A percentile compares a stretch with the other conserved stretches of the same genome.
These are phyloP conservation scores for Pseudogymnoascus sp. DNA, from an alignment of 2,329 filamentous ascomycete genomes.

Conservation along the genomic window DNA sequence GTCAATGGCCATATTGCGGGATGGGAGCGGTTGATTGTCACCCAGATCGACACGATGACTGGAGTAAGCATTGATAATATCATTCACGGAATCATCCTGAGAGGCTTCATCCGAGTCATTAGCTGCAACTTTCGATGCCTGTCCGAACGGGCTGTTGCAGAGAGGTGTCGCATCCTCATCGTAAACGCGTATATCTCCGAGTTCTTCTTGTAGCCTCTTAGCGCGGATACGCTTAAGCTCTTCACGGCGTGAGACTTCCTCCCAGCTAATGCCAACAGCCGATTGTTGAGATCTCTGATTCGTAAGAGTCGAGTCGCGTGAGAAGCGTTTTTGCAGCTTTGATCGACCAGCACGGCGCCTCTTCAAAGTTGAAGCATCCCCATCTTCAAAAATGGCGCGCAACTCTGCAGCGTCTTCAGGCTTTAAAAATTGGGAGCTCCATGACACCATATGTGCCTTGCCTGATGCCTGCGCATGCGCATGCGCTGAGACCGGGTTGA, in stretches of 20 bases:
- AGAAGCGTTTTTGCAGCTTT: slow-evolving; percentile 36
- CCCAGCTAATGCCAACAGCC: slow-evolving; percentile 37
- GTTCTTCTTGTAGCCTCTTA: slow-evolving; percentile 49
- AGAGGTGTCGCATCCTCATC: slow-evolving; percentile 29
- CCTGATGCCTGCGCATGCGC: slow-evolving; percentile 8
- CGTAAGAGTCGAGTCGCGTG: slow-evolving; percentile 33
- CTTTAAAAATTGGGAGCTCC: slow-evolving; percentile 17
- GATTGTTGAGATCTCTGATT: slow-evolving; percentile 35
- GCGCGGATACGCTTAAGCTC: slow-evolving; percentile 48
- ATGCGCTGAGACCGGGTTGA: slow-evolving; percentile 8
- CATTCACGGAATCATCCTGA: slow-evolving; percentile 13
- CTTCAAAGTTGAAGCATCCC: slow-evolving; percentile 34
- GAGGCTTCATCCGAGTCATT: neutral
- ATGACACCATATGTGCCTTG: slow-evolving; percentile 8
- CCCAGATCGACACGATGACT: neutral
- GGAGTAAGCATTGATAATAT: slow-evolving; percentile 14
- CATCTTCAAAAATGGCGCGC: slow-evolving; percentile 21
- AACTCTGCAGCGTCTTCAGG: slow-evolving; percentile 18
- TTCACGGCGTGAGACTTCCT: slow-evolving; percentile 46
- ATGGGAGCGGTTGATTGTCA: slow-evolving; percentile 9
- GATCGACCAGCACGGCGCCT: slow-evolving; percentile 39
- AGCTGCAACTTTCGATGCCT: neutral
- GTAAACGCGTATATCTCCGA: slow-evolving; percentile 38
- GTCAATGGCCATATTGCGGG: neutral
- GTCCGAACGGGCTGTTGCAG: slow-evolving; percentile 11